Evolutionary conservation across 208 protist species (phyloP), one percentile per base, ranked within the genome.

Genomic region (Leishmania martiniquensis): DNA sequence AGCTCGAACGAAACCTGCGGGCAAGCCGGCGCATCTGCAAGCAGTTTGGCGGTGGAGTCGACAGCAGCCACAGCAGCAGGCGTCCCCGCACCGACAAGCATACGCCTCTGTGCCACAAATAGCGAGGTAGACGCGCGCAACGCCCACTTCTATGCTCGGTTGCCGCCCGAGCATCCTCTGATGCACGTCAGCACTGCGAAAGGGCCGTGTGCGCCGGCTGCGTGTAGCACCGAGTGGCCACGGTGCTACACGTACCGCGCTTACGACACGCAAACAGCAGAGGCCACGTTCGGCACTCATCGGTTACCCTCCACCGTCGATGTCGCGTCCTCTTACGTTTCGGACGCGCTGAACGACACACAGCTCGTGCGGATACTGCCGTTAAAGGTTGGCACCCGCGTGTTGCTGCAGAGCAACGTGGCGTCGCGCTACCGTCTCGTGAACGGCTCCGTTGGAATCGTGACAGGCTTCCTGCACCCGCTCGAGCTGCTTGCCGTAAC

Each of bases 391-490:
- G 88, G 90, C 10, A 86, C 93, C 0, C 89, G 88, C 0, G 91
- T 95, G 72, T 91, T 95, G 87, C 77, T 95, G 22, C 59, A 88
- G 44, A 66, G 87, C 55, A 97, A 97, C 81, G 78, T 97, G 63
- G 84, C 87, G n/a, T 68, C 87, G 37, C 76, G 68, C 34, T 29
- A 88, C 25, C 78, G 81, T n/a, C 84, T 97, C n/a, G 90, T 93
- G 25, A 95, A 97, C 80, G 93, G 93, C 5, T 85, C 81, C 20
- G 86, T 94, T 9, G 91, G 90, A 4, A 83, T 87, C 44, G 90
- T 97, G 12, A 80, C 77, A 0, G 91, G 90, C n/a, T 97, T 97
- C 81, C 57, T 94, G 39, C 87, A 93, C 75, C 90, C 92, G 6
- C 65, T 93, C n/a, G 90, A 96, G 75, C 72, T 93, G 68, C 47